Percentiles rank a stretch among this genome's conserved stretches.
Conservation (phyloP, 1,284 basidiomycete species). For the Phaffia rhodozyma region DNA sequence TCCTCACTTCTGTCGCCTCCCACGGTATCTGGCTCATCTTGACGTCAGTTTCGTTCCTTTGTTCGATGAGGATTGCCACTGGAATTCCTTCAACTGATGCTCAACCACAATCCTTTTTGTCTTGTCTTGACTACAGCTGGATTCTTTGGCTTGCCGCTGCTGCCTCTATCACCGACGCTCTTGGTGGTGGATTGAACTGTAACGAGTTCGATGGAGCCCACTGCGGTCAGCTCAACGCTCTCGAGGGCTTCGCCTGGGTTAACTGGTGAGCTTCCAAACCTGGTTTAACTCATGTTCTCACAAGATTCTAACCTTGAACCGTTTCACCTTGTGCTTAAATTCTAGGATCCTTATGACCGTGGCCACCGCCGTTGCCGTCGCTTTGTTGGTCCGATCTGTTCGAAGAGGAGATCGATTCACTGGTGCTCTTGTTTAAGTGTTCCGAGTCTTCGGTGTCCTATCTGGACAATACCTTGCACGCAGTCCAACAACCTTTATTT, state of each 20-base stretch:
- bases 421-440: slow-evolving; percentile 19
- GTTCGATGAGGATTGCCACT: not conserved
- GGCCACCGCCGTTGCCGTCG: slow-evolving; percentile 21
- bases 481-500: too few species aligned
- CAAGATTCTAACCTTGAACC: not conserved
- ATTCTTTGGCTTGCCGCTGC: slow-evolving; percentile 34
- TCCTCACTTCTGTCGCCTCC: slow-evolving; percentile 31
- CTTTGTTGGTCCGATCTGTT: slow-evolving; percentile 26
- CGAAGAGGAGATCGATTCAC: slow-evolving; percentile 31
- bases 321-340: not conserved
- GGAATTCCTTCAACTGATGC: not conserved
- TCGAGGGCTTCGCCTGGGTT: slow-evolving; percentile 34
- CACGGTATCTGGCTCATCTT: slow-evolving; percentile 31
- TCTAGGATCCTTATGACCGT: slow-evolving; percentile 31
- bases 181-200: slow-evolving; percentile 31
- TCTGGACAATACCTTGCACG: too few species aligned
- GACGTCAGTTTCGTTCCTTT: slow-evolving; percentile 26
- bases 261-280: slow-evolving; percentile 21
- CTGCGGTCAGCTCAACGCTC: slow-evolving; percentile 18
- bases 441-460: too few species aligned
- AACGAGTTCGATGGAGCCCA: slow-evolving; percentile 12
- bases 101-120: not conserved
- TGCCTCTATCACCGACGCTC: slow-evolving; percentile 30
- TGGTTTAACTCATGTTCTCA: not conserved
- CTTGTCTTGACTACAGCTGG: slow-evolving; percentile 25